Evolutionary conservation across 257 asterid genomes (phyloP).

Genomic region (Nicotiana tabacum): DNA sequence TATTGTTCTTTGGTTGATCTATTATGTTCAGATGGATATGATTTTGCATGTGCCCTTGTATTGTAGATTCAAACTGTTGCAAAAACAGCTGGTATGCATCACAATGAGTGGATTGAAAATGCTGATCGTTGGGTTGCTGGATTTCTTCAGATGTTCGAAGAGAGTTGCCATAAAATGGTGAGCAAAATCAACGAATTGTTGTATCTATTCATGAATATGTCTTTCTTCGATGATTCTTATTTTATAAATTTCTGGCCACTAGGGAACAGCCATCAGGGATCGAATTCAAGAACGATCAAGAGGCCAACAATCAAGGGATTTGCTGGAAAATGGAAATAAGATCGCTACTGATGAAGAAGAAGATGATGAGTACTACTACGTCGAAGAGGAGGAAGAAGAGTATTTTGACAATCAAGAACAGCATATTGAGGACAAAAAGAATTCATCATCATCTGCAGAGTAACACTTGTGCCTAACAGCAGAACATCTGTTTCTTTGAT

Average conservation of each 20-base stretch:
- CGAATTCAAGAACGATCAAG: conserved; percentile 39
- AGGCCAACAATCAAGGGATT: conserved; percentile 29
- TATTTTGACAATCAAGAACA: conserved; percentile 23
- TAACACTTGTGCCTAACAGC: not conserved
- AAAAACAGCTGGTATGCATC: conserved; percentile 57
- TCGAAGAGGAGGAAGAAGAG: conserved; percentile 15
- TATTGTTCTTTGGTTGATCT: not conserved
- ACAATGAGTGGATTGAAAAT: conserved; percentile 64
- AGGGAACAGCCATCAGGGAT: conserved; percentile 25
- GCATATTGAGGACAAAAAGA: conserved; percentile 30
- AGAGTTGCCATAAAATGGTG: conserved; percentile 73
- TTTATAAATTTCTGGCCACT: not conserved
- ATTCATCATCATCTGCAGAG: not conserved
- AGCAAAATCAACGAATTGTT: conserved; percentile 13
- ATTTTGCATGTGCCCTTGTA: not conserved
- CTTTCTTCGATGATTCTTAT: not conserved
- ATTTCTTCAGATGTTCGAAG: conserved; percentile 72
- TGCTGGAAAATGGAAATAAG: conserved; percentile 8
- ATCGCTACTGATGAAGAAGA: conserved; percentile 26
- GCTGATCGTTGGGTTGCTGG: conserved; percentile 79
- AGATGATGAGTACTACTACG: conserved; percentile 10
- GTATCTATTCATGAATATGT: not conserved
- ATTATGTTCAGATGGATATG: not conserved
- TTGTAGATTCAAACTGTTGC: conserved; percentile 71
- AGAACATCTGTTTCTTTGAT: not conserved